Percentiles rank a stretch among this genome's conserved stretches.
These are phyloP conservation scores for Ceratorhiza oryzae-sativae DNA, from an alignment of 1,284 basidiomycete species.

Conservation along the genomic window DNA sequence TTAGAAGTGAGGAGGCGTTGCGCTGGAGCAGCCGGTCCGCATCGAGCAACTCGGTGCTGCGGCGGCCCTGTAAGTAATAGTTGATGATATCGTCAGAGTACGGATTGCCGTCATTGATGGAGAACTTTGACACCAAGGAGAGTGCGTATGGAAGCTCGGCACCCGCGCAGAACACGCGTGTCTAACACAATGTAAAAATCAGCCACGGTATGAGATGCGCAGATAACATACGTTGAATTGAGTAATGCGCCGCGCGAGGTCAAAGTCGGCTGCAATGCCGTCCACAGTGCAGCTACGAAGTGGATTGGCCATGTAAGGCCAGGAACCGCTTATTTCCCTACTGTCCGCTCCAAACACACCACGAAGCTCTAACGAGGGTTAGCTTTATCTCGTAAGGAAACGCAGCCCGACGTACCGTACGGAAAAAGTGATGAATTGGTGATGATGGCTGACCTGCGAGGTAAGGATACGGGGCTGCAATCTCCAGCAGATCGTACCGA, in stretches of 20 bases:
- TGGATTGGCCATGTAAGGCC: slow-evolving; percentile 4
- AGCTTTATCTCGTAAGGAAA: not conserved
- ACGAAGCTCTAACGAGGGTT: not conserved
- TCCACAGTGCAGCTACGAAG: slow-evolving; percentile 3
- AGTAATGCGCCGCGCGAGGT: not conserved
- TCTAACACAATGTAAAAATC: not conserved
- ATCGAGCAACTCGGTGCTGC: not conserved
- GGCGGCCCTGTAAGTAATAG: not conserved
- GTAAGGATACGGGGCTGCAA: slow-evolving; percentile 4
- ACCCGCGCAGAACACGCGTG: not conserved
- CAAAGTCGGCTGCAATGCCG: not conserved
- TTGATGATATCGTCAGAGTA: slow-evolving; percentile 2
- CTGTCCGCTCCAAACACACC: not conserved
- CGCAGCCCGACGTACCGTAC: not conserved
- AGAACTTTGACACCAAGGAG: not conserved
- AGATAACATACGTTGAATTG: not conserved
- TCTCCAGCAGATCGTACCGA: not conserved
- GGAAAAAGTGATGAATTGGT: slow-evolving; percentile 11
- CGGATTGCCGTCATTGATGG: not conserved
- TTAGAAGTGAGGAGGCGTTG: not conserved
- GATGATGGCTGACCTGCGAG: not conserved
- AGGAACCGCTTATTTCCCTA: not conserved
- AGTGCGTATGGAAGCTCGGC: not conserved
- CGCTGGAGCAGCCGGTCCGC: not conserved
- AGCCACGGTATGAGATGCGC: not conserved